Conservation (phyloP, 2,329 filamentous ascomycete genomes). For the Talaromyces albobiverticillius region DNA sequence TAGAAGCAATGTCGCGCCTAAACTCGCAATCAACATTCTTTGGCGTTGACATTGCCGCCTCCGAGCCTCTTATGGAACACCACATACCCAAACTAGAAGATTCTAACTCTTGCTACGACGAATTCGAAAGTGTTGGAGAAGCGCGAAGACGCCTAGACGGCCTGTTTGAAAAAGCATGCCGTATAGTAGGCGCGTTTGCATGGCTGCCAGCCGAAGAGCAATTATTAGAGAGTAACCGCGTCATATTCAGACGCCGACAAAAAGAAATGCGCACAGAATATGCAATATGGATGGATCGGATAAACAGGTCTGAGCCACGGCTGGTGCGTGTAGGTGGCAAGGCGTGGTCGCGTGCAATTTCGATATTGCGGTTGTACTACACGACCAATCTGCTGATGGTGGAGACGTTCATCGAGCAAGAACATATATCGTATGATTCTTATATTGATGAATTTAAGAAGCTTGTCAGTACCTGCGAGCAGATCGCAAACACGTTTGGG, state of each 20-base stretch:
- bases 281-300: neutral
- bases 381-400: conserved; percentile 9
- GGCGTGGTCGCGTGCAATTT: conserved; percentile 16
- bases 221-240: neutral
- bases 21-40: conserved; percentile 16
- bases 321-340: neutral
- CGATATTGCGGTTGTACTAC: conserved; percentile 18
- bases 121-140: conserved; percentile 4
- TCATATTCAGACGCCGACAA: neutral
- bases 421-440: conserved; percentile 6
- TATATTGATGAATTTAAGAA: conserved; percentile 13
- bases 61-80: neutral
- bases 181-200: neutral
- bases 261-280: neutral
- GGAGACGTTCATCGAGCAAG: conserved; percentile 15
- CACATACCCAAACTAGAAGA: too few relatives aligned
- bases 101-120: neutral
- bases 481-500: neutral
- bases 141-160: conserved; percentile 2
- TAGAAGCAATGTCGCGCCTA: conserved; percentile 15
- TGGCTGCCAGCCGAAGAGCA: neutral
- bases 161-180: neutral
- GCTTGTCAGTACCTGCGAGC: conserved; percentile 1
- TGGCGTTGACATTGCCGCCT: neutral
- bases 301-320: neutral